Evolutionary conservation across 208 protist genomes (phyloP), one percentile per base, ranked within the genome.

Genomic region (Leishmania aethiopica): DNA sequence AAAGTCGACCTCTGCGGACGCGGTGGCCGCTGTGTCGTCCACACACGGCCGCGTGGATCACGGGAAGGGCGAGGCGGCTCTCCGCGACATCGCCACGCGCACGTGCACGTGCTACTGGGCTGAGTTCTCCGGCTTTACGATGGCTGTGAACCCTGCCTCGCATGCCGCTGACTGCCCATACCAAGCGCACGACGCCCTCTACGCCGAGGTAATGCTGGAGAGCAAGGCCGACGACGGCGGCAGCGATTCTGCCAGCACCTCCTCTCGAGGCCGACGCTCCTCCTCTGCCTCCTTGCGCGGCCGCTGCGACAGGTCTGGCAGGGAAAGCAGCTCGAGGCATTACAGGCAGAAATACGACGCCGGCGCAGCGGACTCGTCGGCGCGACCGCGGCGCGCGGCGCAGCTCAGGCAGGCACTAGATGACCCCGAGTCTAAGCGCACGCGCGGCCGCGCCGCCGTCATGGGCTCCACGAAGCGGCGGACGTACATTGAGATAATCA

Each of bases 61-160:
- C 13, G 51, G 11, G 60, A 66, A 80, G 72, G 59, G 47, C 22
- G 81, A 83, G 53, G 78, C 22, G 49, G 64, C 47, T 42, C 84
- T 90, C n/a, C 89, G 89, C 4, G 45, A 76, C n/a, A 60, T 78
- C 25, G 88, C 83, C 55, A 59, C 60, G 25, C 79, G 77, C 19
- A 66, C 75, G 37, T 91, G 88, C 79, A 77, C 83, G 53, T 91
- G 88, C 72, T 91, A 91, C 82, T 92, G 86, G 89, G 77, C 74
- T 11, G 77, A 84, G 42, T 88, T 88, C 40, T 73, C 81, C n/a
- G 88, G 90, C 25, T n/a, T 94, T 35, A 87, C 84, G 25, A 93
- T 93, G 82, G 84, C 93, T 35, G 89, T 89, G 53, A 95, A 95
- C 85, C 91, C 93, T 2, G 83, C 91, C 49, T 87, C 93, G 37